These are phyloP conservation scores for Fusarium nanum DNA, from an alignment of 2,329 filamentous ascomycete genomes.

Conservation along the genomic window DNA sequence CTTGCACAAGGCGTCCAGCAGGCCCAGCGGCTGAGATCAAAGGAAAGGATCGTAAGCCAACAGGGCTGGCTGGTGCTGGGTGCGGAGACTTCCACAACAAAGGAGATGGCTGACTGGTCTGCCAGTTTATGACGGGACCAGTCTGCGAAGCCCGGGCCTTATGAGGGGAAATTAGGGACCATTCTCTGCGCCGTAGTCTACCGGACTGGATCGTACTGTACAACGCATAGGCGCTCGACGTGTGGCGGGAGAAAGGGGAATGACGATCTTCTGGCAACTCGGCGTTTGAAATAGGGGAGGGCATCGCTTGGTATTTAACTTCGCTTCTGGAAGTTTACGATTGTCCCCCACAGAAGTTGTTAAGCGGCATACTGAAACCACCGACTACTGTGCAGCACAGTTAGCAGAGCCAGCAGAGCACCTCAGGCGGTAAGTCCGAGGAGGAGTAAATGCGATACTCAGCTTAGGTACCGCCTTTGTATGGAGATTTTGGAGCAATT, in stretches of 20 bases:
- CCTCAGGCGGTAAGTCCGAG: conserved; percentile 14
- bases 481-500: conserved; percentile 3
- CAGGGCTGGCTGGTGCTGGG: conserved; percentile 25
- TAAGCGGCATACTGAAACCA: conserved; percentile 24
- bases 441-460: conserved; percentile 11
- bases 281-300: conserved; percentile 22
- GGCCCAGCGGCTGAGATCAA: conserved; percentile 41
- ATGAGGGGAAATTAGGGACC: conserved; percentile 40
- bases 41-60: conserved; percentile 45
- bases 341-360: conserved; percentile 8
- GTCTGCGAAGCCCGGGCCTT: conserved; percentile 28
- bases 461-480: conserved; percentile 18
- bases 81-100: conserved; percentile 34
- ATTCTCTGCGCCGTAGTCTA: not conserved
- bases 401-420: conserved; percentile 2
- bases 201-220: conserved; percentile 1
- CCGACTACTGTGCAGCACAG: conserved; percentile 15
- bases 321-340: conserved; percentile 28
- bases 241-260: conserved; percentile 33
- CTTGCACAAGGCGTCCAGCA: conserved; percentile 39
- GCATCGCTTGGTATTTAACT: conserved; percentile 22
- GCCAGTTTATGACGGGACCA: conserved; percentile 19
- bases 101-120: conserved; percentile 28
- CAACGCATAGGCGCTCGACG: conserved; percentile 26
- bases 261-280: conserved; percentile 25